Percentiles rank a stretch among this genome's conserved stretches.
Evolutionary conservation across 116 monocot genomes (phyloP).

Genomic region (Posidonia oceanica): DNA sequence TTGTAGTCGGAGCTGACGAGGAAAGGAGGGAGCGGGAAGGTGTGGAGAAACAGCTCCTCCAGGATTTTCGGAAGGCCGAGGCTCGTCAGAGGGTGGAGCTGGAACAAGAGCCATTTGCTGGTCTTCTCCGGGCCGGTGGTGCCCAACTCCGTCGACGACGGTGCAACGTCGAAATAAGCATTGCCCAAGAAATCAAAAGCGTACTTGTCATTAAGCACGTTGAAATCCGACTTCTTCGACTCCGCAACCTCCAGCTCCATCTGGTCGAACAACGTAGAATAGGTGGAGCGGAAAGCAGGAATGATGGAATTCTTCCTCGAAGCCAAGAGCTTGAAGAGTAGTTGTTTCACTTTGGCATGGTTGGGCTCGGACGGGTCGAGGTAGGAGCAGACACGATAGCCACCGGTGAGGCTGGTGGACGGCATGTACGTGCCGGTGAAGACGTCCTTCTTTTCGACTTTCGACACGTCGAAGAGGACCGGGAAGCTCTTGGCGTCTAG

Average conservation of each 20-base stretch:
- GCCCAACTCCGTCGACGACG: slow-evolving; percentile 18
- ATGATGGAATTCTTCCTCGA: slow-evolving; percentile 22
- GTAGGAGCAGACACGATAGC: slow-evolving; percentile 48
- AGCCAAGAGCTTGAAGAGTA: slow-evolving; percentile 47
- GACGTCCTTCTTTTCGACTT: slow-evolving; percentile 62
- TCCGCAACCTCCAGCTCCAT: slow-evolving; percentile 33
- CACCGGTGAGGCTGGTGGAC: slow-evolving; percentile 44
- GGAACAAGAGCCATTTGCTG: slow-evolving; percentile 38
- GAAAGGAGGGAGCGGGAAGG: slow-evolving; percentile 30
- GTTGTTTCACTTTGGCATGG: slow-evolving; percentile 42
- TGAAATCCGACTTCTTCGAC: slow-evolving; percentile 39
- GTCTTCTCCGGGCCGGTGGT: slow-evolving; percentile 18
- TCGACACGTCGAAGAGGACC: slow-evolving; percentile 50
- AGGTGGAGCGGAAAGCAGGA: slow-evolving; percentile 34
- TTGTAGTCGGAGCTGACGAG: slow-evolving; percentile 33
- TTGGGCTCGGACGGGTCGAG: slow-evolving; percentile 58
- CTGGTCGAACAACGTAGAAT: slow-evolving; percentile 26
- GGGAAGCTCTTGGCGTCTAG: slow-evolving; percentile 55
- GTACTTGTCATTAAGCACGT: slow-evolving; percentile 31
- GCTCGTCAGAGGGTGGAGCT: slow-evolving; percentile 38
- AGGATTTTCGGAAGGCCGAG: slow-evolving; percentile 39
- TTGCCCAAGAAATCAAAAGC: slow-evolving; percentile 47
- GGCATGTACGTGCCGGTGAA: slow-evolving; percentile 72
- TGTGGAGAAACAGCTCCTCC: slow-evolving; percentile 55
- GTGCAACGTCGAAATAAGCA: slow-evolving; percentile 23